Base-by-base conservation (phyloP, 139 green algal genomes). In the Picochlorum sp. region DNA sequence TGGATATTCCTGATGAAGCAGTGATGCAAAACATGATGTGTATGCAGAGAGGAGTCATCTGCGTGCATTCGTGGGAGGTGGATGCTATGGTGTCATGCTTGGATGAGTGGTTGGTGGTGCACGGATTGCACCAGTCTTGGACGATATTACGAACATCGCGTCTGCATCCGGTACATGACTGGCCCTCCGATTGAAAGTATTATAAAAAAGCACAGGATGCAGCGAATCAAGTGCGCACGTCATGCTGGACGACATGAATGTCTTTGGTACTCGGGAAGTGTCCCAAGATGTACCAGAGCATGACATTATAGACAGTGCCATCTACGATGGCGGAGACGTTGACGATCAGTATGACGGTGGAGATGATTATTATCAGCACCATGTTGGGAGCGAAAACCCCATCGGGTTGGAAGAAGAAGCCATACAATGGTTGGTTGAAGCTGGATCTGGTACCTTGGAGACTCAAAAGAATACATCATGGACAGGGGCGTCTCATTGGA, bases 401-500 rank as follows among this genome's bases (percentile, higher is more conserved):
- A 54, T 51, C 8, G 30, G 26, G 1, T 24, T 76, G 37, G 54
- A 55, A 23, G 45, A 78, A 45, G 70, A 81, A 4, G 74, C 70
- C 3, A 49, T 81, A 18, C 59, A 71, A 44, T 81, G 62, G 63
- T 57, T 79, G 21, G 57, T 80, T 4, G 49, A 57, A 21, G 74
- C 70, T 23, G 65, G 59, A 30, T 61, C 44, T 56, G 65, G 49
- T 64, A 24, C 21, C 21, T 24, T 16, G 20, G 34, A 20, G 10
- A 63, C 62, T 32, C 30, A 18, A 23, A 60, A 55, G 26, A 38
- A 37, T 8, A 32, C 55, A 59, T 66, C 63, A 28, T 89, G 82
- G 81, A 81, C 81, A 6, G 82, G 82, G 5, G 75, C 78, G 1
- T 67, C 67, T 16, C 82, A 89, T 68, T 90, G 84, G 84, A 61